These are phyloP conservation scores for Moricandia moricandioides DNA, from an alignment of 345 rosid species.

Conservation along the genomic window DNA sequence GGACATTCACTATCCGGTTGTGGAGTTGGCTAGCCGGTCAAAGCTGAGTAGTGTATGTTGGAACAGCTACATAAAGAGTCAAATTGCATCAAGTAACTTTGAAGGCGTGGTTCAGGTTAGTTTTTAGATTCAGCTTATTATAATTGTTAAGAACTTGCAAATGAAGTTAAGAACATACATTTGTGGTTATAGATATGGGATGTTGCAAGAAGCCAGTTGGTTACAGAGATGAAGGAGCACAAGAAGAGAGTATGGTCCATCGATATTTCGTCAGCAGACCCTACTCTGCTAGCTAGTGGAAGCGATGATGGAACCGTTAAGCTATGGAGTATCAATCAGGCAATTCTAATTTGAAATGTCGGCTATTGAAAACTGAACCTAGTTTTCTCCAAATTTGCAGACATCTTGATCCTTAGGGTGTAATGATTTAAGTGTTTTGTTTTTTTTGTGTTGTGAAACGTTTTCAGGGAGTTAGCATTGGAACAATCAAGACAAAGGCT, in stretches of 20 bases:
- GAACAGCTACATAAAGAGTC: constrained; percentile 91
- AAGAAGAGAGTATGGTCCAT: constrained; percentile 95
- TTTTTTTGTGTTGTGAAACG: constrained; percentile 43
- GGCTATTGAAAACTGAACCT: constrained; percentile 66
- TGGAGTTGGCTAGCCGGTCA: constrained; percentile 79
- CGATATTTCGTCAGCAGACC: constrained; percentile 83
- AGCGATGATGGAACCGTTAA: constrained; percentile 93
- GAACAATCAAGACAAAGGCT: constrained; percentile 87
- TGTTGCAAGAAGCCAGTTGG: constrained; percentile 80
- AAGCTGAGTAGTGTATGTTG: constrained; percentile 88
- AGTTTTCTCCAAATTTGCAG: constrained; percentile 34
- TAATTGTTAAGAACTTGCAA: not conserved
- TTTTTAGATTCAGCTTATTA: not conserved
- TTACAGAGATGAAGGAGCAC: constrained; percentile 82
- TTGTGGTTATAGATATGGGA: constrained; percentile 68
- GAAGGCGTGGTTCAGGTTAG: constrained; percentile 96
- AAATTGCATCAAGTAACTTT: constrained; percentile 95
- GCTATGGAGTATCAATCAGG: constrained; percentile 99
- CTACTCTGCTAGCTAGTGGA: constrained; percentile 93
- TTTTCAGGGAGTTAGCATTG: constrained; percentile 82
- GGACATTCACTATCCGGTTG: constrained; percentile 91
- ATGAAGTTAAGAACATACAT: not conserved
- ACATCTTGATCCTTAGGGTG: constrained; percentile 10
- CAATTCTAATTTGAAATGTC: constrained; percentile 89
- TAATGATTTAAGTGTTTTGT: constrained; percentile 44